phyloP scores from a whole-genome alignment of 2,329 filamentous ascomycete genomes.

The Pyricularia grisea region DNA sequence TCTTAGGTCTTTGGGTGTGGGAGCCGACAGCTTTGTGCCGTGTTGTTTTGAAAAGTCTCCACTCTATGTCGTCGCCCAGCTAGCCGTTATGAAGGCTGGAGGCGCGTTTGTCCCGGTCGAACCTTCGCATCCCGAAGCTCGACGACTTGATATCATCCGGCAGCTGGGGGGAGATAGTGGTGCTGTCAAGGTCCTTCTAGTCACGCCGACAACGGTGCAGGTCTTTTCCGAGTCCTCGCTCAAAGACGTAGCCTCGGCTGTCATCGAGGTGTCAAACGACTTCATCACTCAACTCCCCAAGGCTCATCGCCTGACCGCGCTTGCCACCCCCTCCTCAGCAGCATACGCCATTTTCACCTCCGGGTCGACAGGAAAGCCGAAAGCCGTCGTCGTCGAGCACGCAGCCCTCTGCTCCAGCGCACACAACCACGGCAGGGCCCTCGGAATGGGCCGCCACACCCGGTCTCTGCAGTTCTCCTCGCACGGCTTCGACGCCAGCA shows the following conservation, averaged over 20 bases:
- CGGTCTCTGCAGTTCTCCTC: constrained; percentile 51
- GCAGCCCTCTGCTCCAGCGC: constrained; percentile 45
- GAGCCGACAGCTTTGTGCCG: not conserved
- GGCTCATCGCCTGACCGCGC: constrained; percentile 4
- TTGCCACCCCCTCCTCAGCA: constrained; percentile 21
- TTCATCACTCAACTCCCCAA: not conserved
- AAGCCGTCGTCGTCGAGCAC: constrained; percentile 55
- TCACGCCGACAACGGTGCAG: constrained; percentile 30
- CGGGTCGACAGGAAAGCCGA: constrained; percentile 45
- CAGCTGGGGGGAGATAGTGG: constrained; percentile 29
- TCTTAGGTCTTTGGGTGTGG: constrained; percentile 16
- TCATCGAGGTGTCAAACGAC: constrained; percentile 18
- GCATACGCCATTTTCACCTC: constrained; percentile 48
- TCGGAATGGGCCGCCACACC: constrained; percentile 38
- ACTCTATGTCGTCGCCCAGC: not conserved
- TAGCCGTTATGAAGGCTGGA: not conserved
- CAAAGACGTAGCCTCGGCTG: constrained; percentile 17
- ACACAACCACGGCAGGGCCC: constrained; percentile 35
- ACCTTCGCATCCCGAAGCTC: constrained; percentile 23
- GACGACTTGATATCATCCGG: constrained; percentile 25
- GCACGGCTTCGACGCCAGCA: constrained; percentile 43
- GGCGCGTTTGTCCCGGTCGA: constrained; percentile 31
- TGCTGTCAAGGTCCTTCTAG: constrained; percentile 29
- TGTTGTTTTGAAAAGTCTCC: not conserved
- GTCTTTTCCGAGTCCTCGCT: constrained; percentile 27